Base-by-base conservation (phyloP, 1,139 yeast genomes). In the Debaryomyces udenii region DNA sequence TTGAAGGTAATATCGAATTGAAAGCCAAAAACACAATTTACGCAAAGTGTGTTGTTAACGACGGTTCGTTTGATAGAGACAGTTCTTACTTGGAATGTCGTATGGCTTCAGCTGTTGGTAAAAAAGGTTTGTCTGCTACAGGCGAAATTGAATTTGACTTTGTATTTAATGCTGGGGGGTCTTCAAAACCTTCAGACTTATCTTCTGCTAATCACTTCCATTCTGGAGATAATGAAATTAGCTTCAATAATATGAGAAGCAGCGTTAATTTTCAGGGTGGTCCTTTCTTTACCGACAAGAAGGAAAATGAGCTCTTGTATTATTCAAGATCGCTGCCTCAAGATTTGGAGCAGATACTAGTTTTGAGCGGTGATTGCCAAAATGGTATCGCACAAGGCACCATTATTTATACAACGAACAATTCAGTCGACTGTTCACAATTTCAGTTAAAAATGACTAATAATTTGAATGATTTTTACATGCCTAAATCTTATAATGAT, bases 81-180 rank as follows among this genome's bases (percentile, higher is more conserved):
- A 31, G 27, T 24, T 41, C 57, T 6, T 29, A 14, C 14, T 37
- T 56, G 26, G 34, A 41, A 11, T 56, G 60, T 39, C 38, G 42
- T 22, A 47, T 50, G 15, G 38, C 45, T 5, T 27, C 40, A 11
- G 40, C 35, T n/a, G 27, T 35, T 14, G 33, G 36, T 14, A 10
- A 35, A 3, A 42, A 46, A 14, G 40, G 30, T 6, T 20, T 42
- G 7, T 27, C 29, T 24, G 48, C 45, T 9, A 29, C 39, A 9
- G 59, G 61, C 9, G 38, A 42, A 1, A 22, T 53, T n/a, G 29
- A 45, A 7, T 55, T 54, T 35, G 59, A 52, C 32, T 53, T 55
- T 38, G 48, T 52, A 3, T 54, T 55, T 34, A 52, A 52, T 38
- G 59, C 50, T 32, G 61, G 61, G 15, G 58, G 56, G 3, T 55